These are phyloP conservation scores for Massospora cicadina DNA, from an alignment of 371 early-diverging fungal species.

Conservation along the genomic window DNA sequence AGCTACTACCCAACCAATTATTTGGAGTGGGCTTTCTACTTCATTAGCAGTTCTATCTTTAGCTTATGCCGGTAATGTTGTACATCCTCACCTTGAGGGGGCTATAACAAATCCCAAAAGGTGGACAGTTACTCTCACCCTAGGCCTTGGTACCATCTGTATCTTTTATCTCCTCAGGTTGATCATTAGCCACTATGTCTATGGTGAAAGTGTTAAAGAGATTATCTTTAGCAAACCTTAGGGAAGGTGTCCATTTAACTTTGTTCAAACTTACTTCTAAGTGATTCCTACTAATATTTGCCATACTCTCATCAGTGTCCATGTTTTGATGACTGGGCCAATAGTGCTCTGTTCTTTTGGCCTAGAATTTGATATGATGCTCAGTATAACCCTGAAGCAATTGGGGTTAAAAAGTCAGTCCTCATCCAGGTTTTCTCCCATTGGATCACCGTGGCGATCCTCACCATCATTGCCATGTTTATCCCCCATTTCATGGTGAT, in stretches of 20 bases:
- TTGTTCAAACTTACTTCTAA: not conserved
- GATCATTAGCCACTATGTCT: constrained; percentile 39
- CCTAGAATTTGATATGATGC: constrained; percentile 41
- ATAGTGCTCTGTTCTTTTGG: constrained; percentile 61
- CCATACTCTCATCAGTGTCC: constrained; percentile 51
- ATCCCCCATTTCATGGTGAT: constrained; percentile 62
- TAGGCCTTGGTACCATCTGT: constrained; percentile 48
- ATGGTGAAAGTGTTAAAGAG: not conserved
- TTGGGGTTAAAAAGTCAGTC: constrained; percentile 20
- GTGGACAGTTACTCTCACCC: constrained; percentile 47
- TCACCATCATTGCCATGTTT: constrained; percentile 33
- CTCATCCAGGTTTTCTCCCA: constrained; percentile 37
- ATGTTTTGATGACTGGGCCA: constrained; percentile 66
- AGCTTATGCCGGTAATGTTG: constrained; percentile 55
- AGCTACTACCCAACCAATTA: not conserved
- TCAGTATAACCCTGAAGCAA: constrained; percentile 17
- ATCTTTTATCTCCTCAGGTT: constrained; percentile 54
- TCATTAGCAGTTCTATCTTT: constrained; percentile 44
- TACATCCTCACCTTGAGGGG: constrained; percentile 64
- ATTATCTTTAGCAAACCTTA: not conserved
- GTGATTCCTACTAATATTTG: not conserved
- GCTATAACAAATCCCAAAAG: constrained; percentile 54
- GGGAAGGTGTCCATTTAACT: not conserved
- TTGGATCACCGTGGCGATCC: constrained; percentile 27
- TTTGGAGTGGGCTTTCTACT: not conserved